phyloP scores from a whole-genome alignment of 129 eudicot species.

The Kitagawia praeruptora region DNA sequence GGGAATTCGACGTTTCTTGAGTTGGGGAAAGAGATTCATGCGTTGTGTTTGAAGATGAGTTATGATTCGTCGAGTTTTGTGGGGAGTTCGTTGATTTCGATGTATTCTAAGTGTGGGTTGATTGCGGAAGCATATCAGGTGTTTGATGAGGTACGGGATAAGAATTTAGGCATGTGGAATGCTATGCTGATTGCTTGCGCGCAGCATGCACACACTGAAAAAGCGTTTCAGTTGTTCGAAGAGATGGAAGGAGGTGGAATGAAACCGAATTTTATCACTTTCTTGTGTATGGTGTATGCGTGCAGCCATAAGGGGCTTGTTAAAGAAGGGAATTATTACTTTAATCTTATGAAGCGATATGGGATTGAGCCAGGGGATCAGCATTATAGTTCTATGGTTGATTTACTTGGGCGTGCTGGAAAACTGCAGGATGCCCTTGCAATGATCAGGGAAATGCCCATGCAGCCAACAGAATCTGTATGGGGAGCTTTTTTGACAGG shows the following conservation, averaged over 20 bases:
- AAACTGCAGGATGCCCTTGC: slow-evolving; percentile 60
- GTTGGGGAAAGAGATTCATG: slow-evolving; percentile 69
- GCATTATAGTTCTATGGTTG: slow-evolving; percentile 80
- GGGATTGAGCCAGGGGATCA: slow-evolving; percentile 68
- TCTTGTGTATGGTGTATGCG: slow-evolving; percentile 59
- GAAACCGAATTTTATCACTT: slow-evolving; percentile 85
- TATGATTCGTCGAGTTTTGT: slow-evolving; percentile 56
- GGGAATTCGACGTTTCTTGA: slow-evolving; percentile 62
- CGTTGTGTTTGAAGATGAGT: slow-evolving; percentile 55
- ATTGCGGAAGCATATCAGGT: slow-evolving; percentile 55
- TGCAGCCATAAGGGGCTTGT: slow-evolving; percentile 92
- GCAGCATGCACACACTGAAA: slow-evolving; percentile 61
- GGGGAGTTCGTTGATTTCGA: slow-evolving; percentile 72
- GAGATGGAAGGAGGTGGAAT: slow-evolving; percentile 35
- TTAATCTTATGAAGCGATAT: slow-evolving; percentile 52
- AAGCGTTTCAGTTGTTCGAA: slow-evolving; percentile 45
- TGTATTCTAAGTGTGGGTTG: slow-evolving; percentile 84
- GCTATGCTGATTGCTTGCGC: slow-evolving; percentile 86
- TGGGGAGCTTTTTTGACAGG: slow-evolving; percentile 95
- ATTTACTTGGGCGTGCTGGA: slow-evolving; percentile 78
- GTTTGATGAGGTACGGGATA: slow-evolving; percentile 42
- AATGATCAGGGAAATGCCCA: slow-evolving; percentile 59
- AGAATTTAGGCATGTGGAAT: slow-evolving; percentile 82
- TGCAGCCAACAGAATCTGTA: slow-evolving; percentile 68
- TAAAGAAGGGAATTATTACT: slow-evolving; percentile 58